Base-by-base conservation (phyloP, 352 stramenopile species). In the Phytophthora quininea region DNA sequence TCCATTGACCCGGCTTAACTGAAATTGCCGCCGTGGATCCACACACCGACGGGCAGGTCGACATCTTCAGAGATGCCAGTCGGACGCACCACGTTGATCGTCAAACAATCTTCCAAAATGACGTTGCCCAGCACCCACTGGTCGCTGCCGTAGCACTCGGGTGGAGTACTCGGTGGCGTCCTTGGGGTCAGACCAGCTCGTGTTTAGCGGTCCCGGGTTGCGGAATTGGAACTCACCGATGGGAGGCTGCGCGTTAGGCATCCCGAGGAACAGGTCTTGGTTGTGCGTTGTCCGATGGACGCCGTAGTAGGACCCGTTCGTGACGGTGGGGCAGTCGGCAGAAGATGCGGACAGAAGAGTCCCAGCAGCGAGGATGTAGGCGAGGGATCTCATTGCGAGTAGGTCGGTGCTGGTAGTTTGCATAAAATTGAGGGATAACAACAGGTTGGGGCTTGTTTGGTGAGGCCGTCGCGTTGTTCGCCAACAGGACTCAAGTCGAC, bases 41-140 rank as follows among this genome's bases (percentile, higher is more conserved):
- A 74, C 3, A 76, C 24, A 9, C 32, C 64, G 0, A 80, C 69
- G 0, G 73, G 73, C 3, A 74, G 53, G 0, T 55, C 14, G 0
- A 29, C 56, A 9, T 30, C 57, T 30, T 66, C 54, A 0, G 54
- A 62, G 7, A 67, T 69, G 31, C 46, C 62, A 58, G 12, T 77
- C 29, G 33, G 89, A 75, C 50, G 77, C 71, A 74, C 78, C 12
- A 97, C 77, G 50, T 96, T 97, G 27, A 97, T 64, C 67, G 88
- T 93, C 33, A 97, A 60, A 71, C 90, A 96, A 75, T 96, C 89
- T 71, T 97, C 89, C 33, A 57, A 65, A 38, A 71, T 46, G 12
- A 51, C 38, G 24, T 49, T 59, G 49, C 48, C 45, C 31, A 46
- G 27, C 3, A 51, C 55, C 48, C 54, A 49, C 35, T 69, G 62